These are phyloP conservation scores for Hippophae tibetana DNA, from an alignment of 306 rosid genomes.

Conservation along the genomic window DNA sequence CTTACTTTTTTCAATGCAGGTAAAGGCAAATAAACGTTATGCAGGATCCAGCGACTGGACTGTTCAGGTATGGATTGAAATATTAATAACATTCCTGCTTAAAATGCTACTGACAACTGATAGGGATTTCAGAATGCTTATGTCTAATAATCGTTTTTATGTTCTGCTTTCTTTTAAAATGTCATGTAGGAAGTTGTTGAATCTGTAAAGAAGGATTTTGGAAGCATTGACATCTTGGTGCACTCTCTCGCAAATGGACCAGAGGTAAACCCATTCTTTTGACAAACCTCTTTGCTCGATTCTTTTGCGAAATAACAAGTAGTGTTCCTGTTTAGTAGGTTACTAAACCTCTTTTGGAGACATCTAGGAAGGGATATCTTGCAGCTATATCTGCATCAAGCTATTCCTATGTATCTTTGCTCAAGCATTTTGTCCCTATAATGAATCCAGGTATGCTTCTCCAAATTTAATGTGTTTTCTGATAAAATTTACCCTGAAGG, in stretches of 20 bases:
- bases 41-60: conserved; percentile 90
- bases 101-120: not conserved
- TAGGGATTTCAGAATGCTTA: not conserved
- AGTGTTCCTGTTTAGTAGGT: conserved; percentile 41
- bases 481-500: not conserved
- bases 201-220: conserved; percentile 78
- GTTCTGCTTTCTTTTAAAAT: conserved; percentile 10
- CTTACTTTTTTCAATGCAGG: conserved; percentile 24
- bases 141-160: not conserved
- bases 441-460: conserved; percentile 62
- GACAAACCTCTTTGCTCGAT: conserved; percentile 1
- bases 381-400: conserved; percentile 97
- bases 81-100: not conserved
- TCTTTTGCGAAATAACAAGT: conserved; percentile 11
- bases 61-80: conserved; percentile 50
- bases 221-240: conserved; percentile 94
- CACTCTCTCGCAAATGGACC: conserved; percentile 99
- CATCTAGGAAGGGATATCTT: conserved; percentile 91
- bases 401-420: conserved; percentile 83
- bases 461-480: conserved; percentile 12
- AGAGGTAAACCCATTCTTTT: conserved; percentile 49
- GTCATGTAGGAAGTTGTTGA: conserved; percentile 81
- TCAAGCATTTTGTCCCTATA: conserved; percentile 86
- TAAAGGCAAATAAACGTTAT: conserved; percentile 83
- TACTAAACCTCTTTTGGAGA: conserved; percentile 83